Percentiles rank a stretch among this genome's conserved stretches.
phyloP scores from a whole-genome alignment of 352 stramenopile genomes.

The Phytopythium montanum region DNA sequence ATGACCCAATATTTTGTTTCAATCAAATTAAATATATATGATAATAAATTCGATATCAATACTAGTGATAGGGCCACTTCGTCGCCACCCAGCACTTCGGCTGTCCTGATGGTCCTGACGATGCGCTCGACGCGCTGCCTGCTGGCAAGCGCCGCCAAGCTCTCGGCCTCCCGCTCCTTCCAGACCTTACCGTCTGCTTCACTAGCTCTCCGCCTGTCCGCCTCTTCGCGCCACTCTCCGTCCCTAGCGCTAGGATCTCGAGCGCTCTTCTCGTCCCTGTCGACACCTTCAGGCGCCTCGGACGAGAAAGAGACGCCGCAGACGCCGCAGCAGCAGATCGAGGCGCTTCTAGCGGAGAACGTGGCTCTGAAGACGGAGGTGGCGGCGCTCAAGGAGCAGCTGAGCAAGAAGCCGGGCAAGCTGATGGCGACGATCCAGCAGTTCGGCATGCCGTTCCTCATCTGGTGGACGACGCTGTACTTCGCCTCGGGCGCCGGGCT shows the following conservation, averaged over 20 bases:
- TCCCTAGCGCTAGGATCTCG: not conserved
- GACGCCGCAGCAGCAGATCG: conserved; percentile 51
- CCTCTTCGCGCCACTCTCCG: not conserved
- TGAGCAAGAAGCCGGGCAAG: conserved; percentile 64
- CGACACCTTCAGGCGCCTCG: conserved; percentile 25
- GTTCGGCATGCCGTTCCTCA: conserved; percentile 81
- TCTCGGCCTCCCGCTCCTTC: conserved; percentile 6
- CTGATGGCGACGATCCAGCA: conserved; percentile 79
- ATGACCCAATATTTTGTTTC: too few species aligned
- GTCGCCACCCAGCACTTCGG: too few species aligned
- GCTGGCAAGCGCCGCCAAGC: conserved; percentile 15
- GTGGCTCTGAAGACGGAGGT: conserved; percentile 68
- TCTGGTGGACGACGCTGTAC: conserved; percentile 84
- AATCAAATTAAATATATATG: too few species aligned
- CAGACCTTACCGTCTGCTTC: not conserved
- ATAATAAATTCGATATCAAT: too few species aligned
- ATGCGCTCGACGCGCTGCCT: conserved; percentile 16
- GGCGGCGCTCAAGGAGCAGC: conserved; percentile 47
- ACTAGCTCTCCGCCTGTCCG: not conserved
- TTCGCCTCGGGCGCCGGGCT: conserved; percentile 62
- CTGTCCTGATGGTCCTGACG: not conserved
- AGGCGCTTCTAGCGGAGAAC: conserved; percentile 77
- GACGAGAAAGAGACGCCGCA: conserved; percentile 25
- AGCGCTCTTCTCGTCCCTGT: conserved; percentile 46
- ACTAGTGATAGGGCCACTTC: too few species aligned